These are phyloP conservation scores for Cucurbita maxima DNA, from an alignment of 306 rosid species.

Conservation along the genomic window DNA sequence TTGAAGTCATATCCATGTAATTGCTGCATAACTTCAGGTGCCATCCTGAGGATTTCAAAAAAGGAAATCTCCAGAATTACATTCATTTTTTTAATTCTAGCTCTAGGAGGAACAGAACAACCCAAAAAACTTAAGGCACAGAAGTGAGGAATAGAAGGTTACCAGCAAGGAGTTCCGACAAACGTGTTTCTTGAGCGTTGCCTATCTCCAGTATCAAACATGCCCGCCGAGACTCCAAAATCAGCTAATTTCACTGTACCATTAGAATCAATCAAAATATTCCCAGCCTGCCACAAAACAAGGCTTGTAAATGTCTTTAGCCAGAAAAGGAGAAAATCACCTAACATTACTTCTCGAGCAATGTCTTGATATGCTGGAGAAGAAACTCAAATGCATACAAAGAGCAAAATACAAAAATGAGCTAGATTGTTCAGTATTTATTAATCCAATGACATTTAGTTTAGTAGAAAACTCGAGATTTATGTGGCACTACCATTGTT, in stretches of 20 bases:
- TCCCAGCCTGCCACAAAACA: conserved; percentile 58
- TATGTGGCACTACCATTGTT: neutral
- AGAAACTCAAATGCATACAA: neutral
- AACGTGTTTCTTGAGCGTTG: conserved; percentile 80
- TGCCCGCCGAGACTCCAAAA: conserved; percentile 89
- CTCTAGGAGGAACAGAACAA: neutral
- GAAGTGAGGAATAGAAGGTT: neutral
- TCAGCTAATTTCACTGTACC: conserved; percentile 85
- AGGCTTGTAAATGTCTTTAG: neutral
- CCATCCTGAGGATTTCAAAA: conserved; percentile 51
- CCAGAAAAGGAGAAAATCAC: neutral
- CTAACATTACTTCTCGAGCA: neutral
- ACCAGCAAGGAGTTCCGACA: conserved; percentile 99
- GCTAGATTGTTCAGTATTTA: neutral
- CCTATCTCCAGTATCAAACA: conserved; percentile 88
- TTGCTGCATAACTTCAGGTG: conserved; percentile 99
- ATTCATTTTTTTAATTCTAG: neutral
- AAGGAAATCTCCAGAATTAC: neutral
- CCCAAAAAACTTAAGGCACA: neutral
- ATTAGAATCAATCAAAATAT: conserved; percentile 55
- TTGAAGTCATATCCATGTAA: conserved; percentile 94
- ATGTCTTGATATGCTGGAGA: conserved; percentile 1
- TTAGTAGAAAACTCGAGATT: neutral
- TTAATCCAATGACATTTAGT: neutral
- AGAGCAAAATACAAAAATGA: neutral